A percentile compares a stretch with the other conserved stretches of the same genome.
These are phyloP conservation scores for Citrus unshiu DNA, from an alignment of 345 rosid species.

Conservation along the genomic window DNA sequence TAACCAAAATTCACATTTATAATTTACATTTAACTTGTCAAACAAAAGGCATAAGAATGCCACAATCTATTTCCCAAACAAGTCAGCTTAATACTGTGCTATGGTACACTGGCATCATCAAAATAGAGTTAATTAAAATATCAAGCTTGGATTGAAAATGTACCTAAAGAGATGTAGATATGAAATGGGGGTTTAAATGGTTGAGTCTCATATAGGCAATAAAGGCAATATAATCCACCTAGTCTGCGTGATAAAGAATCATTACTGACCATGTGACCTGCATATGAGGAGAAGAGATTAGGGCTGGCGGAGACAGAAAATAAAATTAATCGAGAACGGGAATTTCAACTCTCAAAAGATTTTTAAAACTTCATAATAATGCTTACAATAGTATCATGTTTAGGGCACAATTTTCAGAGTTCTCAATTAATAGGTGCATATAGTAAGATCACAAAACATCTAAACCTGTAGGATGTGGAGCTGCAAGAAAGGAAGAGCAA, in stretches of 20 bases:
- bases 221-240: slow-evolving; percentile 93
- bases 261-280: slow-evolving; percentile 62
- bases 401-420: not conserved
- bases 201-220: slow-evolving; percentile 80
- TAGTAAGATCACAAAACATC: not conserved
- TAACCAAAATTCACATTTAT: not conserved
- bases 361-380: not conserved
- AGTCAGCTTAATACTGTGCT: not conserved
- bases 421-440: not conserved
- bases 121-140: not conserved
- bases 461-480: not conserved
- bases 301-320: not conserved
- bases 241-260: slow-evolving; percentile 57
- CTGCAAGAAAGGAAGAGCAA: not conserved
- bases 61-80: not conserved
- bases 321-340: not conserved
- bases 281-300: slow-evolving; percentile 16
- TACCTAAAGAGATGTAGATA: slow-evolving; percentile 73
- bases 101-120: not conserved
- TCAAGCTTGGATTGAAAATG: slow-evolving; percentile 5
- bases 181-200: slow-evolving; percentile 77
- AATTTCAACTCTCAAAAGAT: not conserved
- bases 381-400: not conserved
- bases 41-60: not conserved
- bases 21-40: not conserved